phyloP scores from a whole-genome alignment of 2,329 filamentous ascomycete species.

The Sarocladium oryzae region DNA sequence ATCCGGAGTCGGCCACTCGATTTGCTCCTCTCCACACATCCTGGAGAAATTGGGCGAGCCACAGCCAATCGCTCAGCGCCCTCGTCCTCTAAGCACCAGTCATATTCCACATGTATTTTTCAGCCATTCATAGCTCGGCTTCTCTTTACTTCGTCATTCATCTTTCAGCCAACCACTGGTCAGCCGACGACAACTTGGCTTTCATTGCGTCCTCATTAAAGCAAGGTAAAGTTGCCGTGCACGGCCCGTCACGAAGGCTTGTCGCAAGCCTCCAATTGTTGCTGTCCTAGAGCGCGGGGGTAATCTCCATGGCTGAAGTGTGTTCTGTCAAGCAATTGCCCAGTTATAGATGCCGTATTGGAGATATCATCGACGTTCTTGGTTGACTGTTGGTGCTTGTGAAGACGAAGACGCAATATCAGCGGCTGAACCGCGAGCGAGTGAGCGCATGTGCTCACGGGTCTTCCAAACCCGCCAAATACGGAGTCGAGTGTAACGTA shows the following conservation, averaged over 20 bases:
- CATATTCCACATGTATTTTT: background rate
- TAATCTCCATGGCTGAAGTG: too few relatives aligned
- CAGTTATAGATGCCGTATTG: too few relatives aligned
- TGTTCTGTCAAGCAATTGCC: too few relatives aligned
- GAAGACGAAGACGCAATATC: too few relatives aligned
- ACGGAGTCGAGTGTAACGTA: too few relatives aligned
- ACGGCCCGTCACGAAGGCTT: background rate
- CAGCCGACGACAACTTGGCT: background rate
- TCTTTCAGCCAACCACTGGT: background rate
- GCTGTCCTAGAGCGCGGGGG: too few relatives aligned
- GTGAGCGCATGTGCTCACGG: too few relatives aligned
- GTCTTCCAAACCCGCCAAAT: too few relatives aligned
- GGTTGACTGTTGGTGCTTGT: too few relatives aligned
- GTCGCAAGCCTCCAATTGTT: background rate
- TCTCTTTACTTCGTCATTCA: background rate
- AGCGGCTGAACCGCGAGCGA: too few relatives aligned
- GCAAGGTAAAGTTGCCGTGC: background rate
- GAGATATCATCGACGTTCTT: too few relatives aligned
- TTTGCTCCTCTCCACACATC: background rate
- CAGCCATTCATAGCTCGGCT: background rate
- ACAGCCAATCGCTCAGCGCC: background rate
- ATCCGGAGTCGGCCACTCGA: too few relatives aligned
- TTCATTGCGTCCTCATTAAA: background rate
- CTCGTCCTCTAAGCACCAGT: background rate
- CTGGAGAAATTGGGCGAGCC: background rate